A percentile compares a stretch with the other conserved stretches of the same genome.
phyloP scores from a whole-genome alignment of 495 filamentous ascomycete species.

The Pyrenula aspistea region DNA sequence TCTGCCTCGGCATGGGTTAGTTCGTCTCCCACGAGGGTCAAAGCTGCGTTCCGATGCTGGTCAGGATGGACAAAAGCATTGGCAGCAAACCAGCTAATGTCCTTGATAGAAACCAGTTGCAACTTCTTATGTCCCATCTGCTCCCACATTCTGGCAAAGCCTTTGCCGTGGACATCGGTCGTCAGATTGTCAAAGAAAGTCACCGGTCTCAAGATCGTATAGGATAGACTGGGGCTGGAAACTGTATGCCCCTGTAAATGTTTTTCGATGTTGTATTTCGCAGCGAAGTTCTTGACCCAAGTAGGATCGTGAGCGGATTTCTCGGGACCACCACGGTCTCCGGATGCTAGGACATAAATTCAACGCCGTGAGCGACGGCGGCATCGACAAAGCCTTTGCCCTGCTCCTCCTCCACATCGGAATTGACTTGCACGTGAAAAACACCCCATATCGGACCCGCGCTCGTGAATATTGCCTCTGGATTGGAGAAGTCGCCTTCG shows the following conservation, averaged over 20 bases:
- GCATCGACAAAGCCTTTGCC: conserved; percentile 7
- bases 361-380: conserved; percentile 28
- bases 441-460: conserved; percentile 36
- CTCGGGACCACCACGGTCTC: conserved; percentile 48
- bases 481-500: conserved; percentile 42
- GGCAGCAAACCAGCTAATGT: conserved; percentile 58
- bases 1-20: conserved; percentile 37
- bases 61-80: conserved; percentile 38
- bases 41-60: conserved; percentile 26
- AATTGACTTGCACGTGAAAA: conserved; percentile 32
- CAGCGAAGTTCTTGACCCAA: conserved; percentile 46
- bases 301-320: conserved; percentile 43
- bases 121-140: conserved; percentile 36
- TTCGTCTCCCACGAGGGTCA: conserved; percentile 50
- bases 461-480: conserved; percentile 37
- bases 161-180: conserved; percentile 43
- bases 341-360: conserved; percentile 54
- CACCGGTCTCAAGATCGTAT: conserved; percentile 50
- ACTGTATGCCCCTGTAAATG: conserved; percentile 44
- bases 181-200: conserved; percentile 58
- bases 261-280: conserved; percentile 53
- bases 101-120: conserved; percentile 43
- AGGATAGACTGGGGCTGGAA: conserved; percentile 34
- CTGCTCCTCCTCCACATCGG: conserved; percentile 34
- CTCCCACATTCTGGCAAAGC: conserved; percentile 42